Evolutionary conservation across 345 rosid species (phyloP).

Genomic region (Ricinus communis): DNA sequence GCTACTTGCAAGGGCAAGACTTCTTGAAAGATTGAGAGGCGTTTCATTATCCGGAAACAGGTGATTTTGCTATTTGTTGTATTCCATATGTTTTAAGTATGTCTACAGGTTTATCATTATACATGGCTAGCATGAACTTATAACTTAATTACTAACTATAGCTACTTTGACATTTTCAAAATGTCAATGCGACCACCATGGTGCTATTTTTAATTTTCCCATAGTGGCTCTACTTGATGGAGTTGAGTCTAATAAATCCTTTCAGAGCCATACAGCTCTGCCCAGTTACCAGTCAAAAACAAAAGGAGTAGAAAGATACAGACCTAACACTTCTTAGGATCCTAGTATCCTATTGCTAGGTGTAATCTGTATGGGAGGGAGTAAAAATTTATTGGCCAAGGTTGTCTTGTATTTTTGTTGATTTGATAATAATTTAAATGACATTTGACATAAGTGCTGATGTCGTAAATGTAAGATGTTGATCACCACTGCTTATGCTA

Average conservation of each 20-base stretch:
- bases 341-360: too few relatives aligned
- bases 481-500: neutral
- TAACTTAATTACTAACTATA: neutral
- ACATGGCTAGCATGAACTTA: too few relatives aligned
- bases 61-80: slow-evolving; percentile 30
- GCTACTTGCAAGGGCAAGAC: slow-evolving; percentile 88
- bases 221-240: too few relatives aligned
- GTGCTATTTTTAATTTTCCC: too few relatives aligned
- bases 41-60: slow-evolving; percentile 64
- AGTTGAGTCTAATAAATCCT: neutral
- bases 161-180: neutral
- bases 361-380: neutral
- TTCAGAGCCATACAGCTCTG: neutral
- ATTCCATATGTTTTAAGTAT: neutral
- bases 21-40: slow-evolving; percentile 85
- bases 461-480: neutral
- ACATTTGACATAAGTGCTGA: neutral
- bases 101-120: neutral
- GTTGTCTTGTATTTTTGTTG: neutral
- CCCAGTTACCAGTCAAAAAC: too few relatives aligned
- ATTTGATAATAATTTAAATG: neutral
- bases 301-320: neutral
- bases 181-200: neutral
- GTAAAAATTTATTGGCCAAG: neutral
- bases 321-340: neutral